Percentiles rank a stretch among this genome's conserved stretches.
phyloP scores from a whole-genome alignment of 1,284 basidiomycete species.

The Leccinum solheimii region DNA sequence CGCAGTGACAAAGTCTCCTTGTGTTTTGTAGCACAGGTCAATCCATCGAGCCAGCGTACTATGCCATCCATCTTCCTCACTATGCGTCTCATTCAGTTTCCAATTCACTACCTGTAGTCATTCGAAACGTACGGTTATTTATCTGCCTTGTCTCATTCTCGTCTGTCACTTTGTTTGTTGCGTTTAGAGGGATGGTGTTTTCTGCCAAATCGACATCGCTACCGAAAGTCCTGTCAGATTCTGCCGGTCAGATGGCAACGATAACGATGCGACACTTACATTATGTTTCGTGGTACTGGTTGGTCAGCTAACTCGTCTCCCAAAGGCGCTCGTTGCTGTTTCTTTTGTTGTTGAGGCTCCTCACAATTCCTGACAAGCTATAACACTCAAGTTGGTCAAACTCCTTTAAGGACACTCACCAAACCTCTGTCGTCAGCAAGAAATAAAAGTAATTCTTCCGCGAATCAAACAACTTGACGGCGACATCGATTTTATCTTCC shows the following conservation, averaged over 20 bases:
- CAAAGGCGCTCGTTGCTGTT: neutral
- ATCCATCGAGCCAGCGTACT: slow-evolving; percentile 7
- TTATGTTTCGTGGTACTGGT: neutral
- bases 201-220: neutral
- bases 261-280: neutral
- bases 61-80: neutral
- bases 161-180: neutral
- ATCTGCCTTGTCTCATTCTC: neutral
- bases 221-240: neutral
- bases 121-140: neutral
- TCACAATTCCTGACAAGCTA: slow-evolving; percentile 8
- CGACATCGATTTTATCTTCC: slow-evolving; percentile 10
- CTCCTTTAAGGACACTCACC: slow-evolving; percentile 1
- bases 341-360: neutral
- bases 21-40: slow-evolving; percentile 1
- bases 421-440: slow-evolving; percentile 10
- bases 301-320: too few species aligned
- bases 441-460: slow-evolving; percentile 10
- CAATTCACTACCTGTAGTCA: neutral
- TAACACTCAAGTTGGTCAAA: neutral
- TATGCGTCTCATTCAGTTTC: neutral
- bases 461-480: slow-evolving; percentile 12
- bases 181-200: neutral
- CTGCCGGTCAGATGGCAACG: too few species aligned
- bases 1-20: neutral